Percentiles rank a stretch among this genome's conserved stretches.
Conservation (phyloP, 768 basidiomycete genomes). For the Lentinula detonsa region DNA sequence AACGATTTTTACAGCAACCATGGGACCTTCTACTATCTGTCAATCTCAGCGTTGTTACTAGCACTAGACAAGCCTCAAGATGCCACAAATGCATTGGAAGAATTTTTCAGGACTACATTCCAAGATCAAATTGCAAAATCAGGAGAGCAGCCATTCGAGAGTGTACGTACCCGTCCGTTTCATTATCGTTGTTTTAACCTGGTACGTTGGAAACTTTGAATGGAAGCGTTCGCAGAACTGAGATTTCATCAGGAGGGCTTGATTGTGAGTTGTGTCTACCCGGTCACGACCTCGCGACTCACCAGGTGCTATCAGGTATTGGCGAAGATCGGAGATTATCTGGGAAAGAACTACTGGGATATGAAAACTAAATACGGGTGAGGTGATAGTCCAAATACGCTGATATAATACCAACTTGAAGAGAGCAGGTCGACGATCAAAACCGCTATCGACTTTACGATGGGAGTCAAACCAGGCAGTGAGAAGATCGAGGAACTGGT, state of each 20-base stretch:
- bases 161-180: slow-evolving; percentile 45
- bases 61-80: slow-evolving; percentile 32
- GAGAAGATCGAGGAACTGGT: slow-evolving; percentile 28
- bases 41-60: slow-evolving; percentile 22
- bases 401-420: background rate
- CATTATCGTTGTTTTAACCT: slow-evolving; percentile 58
- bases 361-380: slow-evolving; percentile 36
- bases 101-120: slow-evolving; percentile 37
- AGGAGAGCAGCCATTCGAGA: slow-evolving; percentile 56
- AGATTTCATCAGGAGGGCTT: slow-evolving; percentile 32
- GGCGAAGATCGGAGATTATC: slow-evolving; percentile 47
- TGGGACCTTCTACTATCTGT: slow-evolving; percentile 39
- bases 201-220: background rate
- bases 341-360: slow-evolving; percentile 44
- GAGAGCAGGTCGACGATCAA: slow-evolving; percentile 36
- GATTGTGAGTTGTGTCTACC: slow-evolving; percentile 31
- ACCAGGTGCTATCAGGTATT: slow-evolving; percentile 18
- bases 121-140: slow-evolving; percentile 41
- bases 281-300: background rate
- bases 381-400: background rate
- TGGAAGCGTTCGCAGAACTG: background rate
- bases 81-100: slow-evolving; percentile 29
- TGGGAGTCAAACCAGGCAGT: slow-evolving; percentile 32
- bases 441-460: slow-evolving; percentile 42
- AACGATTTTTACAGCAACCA: slow-evolving; percentile 39